phyloP scores from a whole-genome alignment of 768 basidiomycete species.

The Boletellus ananas region DNA sequence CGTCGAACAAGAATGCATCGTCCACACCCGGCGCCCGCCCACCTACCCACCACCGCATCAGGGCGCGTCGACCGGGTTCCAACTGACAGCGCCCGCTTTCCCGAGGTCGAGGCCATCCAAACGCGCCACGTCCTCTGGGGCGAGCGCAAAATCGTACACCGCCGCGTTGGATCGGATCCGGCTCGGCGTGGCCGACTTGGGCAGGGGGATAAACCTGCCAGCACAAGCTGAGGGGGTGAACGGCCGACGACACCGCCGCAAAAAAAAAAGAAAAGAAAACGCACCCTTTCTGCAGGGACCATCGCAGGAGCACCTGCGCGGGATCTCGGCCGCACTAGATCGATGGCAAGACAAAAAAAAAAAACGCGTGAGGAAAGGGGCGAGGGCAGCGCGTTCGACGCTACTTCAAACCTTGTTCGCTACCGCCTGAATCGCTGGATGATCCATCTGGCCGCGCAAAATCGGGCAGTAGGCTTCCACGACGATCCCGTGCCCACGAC shows the following conservation, averaged over 20 bases:
- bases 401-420: constrained; percentile 51
- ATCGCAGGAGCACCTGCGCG: constrained; percentile 82
- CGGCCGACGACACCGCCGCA: background rate
- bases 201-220: constrained; percentile 71
- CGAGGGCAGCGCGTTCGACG: constrained; percentile 6
- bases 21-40: background rate
- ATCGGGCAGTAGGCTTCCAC: constrained; percentile 79
- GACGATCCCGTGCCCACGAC: constrained; percentile 53
- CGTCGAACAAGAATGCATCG: too few relatives aligned
- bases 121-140: constrained; percentile 55
- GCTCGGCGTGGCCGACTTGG: constrained; percentile 68
- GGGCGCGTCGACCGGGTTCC: constrained; percentile 72
- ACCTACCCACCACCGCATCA: constrained; percentile 18
- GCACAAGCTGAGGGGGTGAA: background rate
- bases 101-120: constrained; percentile 74
- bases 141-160: constrained; percentile 73
- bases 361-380: too few relatives aligned
- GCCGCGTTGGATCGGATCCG: constrained; percentile 73
- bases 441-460: constrained; percentile 51
- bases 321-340: constrained; percentile 54
- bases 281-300: constrained; percentile 84
- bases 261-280: too few relatives aligned
- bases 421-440: constrained; percentile 50
- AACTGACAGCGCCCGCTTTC: constrained; percentile 66
- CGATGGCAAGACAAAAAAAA: background rate